Evolutionary conservation across 371 early-diverging fungal genomes (phyloP).

Genomic region (Mortierella sp.): DNA sequence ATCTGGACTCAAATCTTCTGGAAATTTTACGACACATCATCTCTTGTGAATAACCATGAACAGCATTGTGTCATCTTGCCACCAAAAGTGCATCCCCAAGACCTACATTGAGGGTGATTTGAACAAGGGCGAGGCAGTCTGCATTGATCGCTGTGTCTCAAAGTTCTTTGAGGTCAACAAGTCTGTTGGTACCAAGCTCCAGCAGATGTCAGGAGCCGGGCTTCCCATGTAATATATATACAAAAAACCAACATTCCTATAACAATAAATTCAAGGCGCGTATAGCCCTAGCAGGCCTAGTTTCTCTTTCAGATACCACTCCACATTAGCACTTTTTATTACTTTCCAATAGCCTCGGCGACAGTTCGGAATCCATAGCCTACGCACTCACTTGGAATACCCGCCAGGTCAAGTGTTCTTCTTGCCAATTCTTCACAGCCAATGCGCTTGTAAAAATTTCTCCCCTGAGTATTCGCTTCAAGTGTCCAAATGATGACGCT

Average conservation of each 20-base stretch:
- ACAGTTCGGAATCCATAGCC: slow-evolving; percentile 36
- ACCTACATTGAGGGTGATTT: slow-evolving; percentile 90
- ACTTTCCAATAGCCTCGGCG: slow-evolving; percentile 30
- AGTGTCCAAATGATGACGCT: slow-evolving; percentile 53
- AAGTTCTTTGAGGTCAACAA: slow-evolving; percentile 88
- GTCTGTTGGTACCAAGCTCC: slow-evolving; percentile 69
- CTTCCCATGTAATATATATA: slow-evolving; percentile 45
- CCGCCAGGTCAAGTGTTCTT: slow-evolving; percentile 35
- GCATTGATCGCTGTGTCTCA: slow-evolving; percentile 92
- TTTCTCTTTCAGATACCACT: no score
- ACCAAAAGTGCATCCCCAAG: slow-evolving; percentile 88
- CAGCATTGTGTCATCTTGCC: slow-evolving; percentile 88
- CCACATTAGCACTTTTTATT: not conserved
- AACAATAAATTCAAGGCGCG: slow-evolving; percentile 1
- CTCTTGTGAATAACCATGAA: not conserved
- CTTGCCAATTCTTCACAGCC: slow-evolving; percentile 35
- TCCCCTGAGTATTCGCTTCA: slow-evolving; percentile 26
- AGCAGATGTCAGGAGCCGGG: slow-evolving; percentile 55
- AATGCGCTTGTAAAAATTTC: slow-evolving; percentile 37
- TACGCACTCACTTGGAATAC: slow-evolving; percentile 31
- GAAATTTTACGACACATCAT: not conserved
- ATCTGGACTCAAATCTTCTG: not conserved
- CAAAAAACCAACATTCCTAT: not conserved
- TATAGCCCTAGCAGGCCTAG: no score
- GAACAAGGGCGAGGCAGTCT: slow-evolving; percentile 96